phyloP scores from a whole-genome alignment of 1,139 yeast species.

The Meyerozyma elateridarum region DNA sequence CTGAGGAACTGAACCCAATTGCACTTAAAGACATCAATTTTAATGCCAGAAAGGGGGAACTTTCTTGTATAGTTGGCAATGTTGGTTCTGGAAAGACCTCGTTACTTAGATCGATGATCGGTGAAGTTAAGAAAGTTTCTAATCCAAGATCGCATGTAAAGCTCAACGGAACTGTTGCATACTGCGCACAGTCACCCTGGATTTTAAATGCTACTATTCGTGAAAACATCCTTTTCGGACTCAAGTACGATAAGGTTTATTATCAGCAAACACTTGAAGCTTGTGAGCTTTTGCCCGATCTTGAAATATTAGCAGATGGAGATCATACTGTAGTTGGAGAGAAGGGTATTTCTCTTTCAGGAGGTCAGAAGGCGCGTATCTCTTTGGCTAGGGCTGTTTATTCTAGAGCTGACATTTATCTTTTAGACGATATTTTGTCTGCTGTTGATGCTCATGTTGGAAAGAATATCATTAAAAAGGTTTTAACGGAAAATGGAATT shows the following conservation, averaged over 20 bases:
- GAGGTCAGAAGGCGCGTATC: constrained; percentile 25
- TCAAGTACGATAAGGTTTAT: constrained; percentile 15
- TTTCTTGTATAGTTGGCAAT: constrained; percentile 26
- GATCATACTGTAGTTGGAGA: constrained; percentile 23
- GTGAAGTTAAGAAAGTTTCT: constrained; percentile 18
- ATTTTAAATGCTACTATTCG: constrained; percentile 19
- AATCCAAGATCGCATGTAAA: constrained; percentile 7
- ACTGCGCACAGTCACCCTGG: constrained; percentile 23
- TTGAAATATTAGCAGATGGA: constrained; percentile 21
- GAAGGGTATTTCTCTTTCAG: constrained; percentile 24
- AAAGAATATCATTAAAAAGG: constrained; percentile 19
- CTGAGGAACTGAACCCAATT: constrained; percentile 45
- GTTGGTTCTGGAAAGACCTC: constrained; percentile 29
- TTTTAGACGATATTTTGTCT: constrained; percentile 22
- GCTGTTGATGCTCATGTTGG: constrained; percentile 27
- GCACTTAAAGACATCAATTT: constrained; percentile 20
- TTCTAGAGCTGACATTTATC: constrained; percentile 19
- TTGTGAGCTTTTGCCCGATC: constrained; percentile 19
- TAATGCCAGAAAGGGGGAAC: constrained; percentile 20
- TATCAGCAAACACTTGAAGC: constrained; percentile 18
- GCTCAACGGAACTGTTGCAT: constrained; percentile 22
- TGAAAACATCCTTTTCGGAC: constrained; percentile 22
- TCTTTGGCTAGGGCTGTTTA: constrained; percentile 25
- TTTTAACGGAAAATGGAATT: constrained; percentile 19
- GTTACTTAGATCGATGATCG: constrained; percentile 20